phyloP scores from a whole-genome alignment of 768 basidiomycete species.

The Hericium erinaceus region DNA sequence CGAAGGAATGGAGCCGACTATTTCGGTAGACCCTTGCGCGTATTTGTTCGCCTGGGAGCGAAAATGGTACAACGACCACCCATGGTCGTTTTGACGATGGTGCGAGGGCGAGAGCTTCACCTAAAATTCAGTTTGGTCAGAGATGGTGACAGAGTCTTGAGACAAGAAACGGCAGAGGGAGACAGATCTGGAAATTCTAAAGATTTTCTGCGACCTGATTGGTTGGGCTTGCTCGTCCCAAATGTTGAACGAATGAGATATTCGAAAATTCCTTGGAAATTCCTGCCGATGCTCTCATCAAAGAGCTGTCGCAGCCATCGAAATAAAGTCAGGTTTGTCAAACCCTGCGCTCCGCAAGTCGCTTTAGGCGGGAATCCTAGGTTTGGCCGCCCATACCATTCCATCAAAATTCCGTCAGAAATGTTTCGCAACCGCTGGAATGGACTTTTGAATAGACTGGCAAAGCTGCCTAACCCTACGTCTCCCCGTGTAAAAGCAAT shows the following conservation, averaged over 20 bases:
- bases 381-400: too few relatives aligned
- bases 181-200: too few relatives aligned
- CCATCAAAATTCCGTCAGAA: too few relatives aligned
- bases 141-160: not conserved
- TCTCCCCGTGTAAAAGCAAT: too few relatives aligned
- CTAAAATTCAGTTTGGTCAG: not conserved
- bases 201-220: too few relatives aligned
- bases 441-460: too few relatives aligned
- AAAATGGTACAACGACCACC: constrained; percentile 78
- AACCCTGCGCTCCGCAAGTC: too few relatives aligned
- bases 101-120: constrained; percentile 48
- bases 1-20: constrained; percentile 63
- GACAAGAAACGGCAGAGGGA: not conserved
- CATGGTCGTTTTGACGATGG: constrained; percentile 47
- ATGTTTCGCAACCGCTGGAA: too few relatives aligned
- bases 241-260: too few relatives aligned
- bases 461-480: too few relatives aligned
- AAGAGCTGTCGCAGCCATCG: not conserved
- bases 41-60: constrained; percentile 76
- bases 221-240: too few relatives aligned
- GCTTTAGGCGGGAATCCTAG: too few relatives aligned
- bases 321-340: not conserved
- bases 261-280: not conserved
- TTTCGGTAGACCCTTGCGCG: constrained; percentile 64
- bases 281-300: not conserved